phyloP scores from a whole-genome alignment of 164 flowering plant species.

The Stephania cephalantha region DNA sequence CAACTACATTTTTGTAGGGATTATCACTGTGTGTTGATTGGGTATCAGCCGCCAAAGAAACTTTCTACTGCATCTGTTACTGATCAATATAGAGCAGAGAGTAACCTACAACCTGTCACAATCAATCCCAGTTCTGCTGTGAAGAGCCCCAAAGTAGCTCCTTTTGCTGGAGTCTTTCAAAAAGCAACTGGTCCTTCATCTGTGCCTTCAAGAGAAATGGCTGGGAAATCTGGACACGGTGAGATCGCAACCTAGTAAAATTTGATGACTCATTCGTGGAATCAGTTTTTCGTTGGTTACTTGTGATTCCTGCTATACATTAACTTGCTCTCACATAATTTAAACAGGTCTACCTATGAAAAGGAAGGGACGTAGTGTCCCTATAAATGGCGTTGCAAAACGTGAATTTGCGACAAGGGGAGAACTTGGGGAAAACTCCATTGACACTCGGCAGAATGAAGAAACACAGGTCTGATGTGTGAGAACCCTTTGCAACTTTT shows the following conservation, averaged over 20 bases:
- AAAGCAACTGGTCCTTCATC: constrained; percentile 4
- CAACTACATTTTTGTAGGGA: constrained; percentile 38
- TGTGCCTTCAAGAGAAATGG: constrained; percentile 14
- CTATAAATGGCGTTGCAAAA: constrained; percentile 5
- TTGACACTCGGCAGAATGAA: constrained; percentile 9
- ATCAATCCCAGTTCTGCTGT: constrained; percentile 17
- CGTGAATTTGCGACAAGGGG: constrained; percentile 25
- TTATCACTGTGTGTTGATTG: constrained; percentile 54
- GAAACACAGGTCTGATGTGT: constrained; percentile 28
- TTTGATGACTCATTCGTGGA: neutral
- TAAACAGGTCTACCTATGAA: constrained; percentile 28
- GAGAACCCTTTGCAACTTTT: neutral
- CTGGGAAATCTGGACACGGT: constrained; percentile 12
- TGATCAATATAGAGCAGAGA: constrained; percentile 8
- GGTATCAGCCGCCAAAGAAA: constrained; percentile 33
- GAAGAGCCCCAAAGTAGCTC: constrained; percentile 13
- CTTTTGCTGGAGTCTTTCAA: constrained; percentile 10
- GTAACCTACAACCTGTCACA: constrained; percentile 21
- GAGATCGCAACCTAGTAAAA: constrained; percentile 19
- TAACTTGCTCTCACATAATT: neutral
- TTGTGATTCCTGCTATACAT: neutral
- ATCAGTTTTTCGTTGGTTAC: neutral
- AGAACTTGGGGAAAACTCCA: constrained; percentile 11
- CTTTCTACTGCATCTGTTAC: constrained; percentile 12
- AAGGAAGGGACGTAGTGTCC: constrained; percentile 32